These are phyloP conservation scores for Verticillium isaacii DNA, from an alignment of 2,329 filamentous ascomycete species.

Conservation along the genomic window DNA sequence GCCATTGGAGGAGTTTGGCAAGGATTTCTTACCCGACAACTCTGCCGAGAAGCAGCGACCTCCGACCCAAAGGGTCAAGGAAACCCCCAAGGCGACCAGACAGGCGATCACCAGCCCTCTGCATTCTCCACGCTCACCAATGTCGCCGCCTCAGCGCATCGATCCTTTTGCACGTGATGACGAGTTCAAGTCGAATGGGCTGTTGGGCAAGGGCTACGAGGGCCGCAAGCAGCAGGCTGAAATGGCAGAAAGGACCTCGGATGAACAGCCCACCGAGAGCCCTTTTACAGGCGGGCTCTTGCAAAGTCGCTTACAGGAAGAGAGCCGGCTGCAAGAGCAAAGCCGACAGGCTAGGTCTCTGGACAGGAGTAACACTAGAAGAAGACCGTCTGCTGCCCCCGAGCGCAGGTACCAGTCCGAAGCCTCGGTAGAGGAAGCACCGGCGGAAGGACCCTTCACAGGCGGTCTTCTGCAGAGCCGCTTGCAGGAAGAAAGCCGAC, in stretches of 20 bases:
- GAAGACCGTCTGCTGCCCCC: background rate
- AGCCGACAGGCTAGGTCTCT: background rate
- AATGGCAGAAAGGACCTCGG: slow-evolving; percentile 11
- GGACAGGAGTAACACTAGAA: slow-evolving; percentile 11
- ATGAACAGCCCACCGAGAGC: slow-evolving; percentile 17
- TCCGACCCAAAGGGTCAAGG: background rate
- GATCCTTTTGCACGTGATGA: slow-evolving; percentile 22
- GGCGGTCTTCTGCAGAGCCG: slow-evolving; percentile 2
- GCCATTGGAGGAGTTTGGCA: slow-evolving; percentile 44
- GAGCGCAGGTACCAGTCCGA: background rate
- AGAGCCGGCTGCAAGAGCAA: background rate
- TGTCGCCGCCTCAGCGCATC: slow-evolving; percentile 6
- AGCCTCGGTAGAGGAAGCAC: slow-evolving; percentile 20
- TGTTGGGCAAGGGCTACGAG: slow-evolving; percentile 46
- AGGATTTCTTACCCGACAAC: slow-evolving; percentile 29
- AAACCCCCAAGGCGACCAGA: background rate
- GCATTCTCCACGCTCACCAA: background rate
- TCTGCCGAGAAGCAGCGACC: background rate
- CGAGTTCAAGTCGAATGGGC: slow-evolving; percentile 45
- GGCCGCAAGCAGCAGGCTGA: slow-evolving; percentile 37
- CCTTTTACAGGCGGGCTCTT: slow-evolving; percentile 8
- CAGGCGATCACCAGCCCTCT: slow-evolving; percentile 6
- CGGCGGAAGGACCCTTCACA: slow-evolving; percentile 8
- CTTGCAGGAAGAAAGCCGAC: background rate
- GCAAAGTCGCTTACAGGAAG: background rate